These are phyloP conservation scores for Dactylellina drechsleri DNA, from an alignment of 2,329 filamentous ascomycete genomes.

Conservation along the genomic window DNA sequence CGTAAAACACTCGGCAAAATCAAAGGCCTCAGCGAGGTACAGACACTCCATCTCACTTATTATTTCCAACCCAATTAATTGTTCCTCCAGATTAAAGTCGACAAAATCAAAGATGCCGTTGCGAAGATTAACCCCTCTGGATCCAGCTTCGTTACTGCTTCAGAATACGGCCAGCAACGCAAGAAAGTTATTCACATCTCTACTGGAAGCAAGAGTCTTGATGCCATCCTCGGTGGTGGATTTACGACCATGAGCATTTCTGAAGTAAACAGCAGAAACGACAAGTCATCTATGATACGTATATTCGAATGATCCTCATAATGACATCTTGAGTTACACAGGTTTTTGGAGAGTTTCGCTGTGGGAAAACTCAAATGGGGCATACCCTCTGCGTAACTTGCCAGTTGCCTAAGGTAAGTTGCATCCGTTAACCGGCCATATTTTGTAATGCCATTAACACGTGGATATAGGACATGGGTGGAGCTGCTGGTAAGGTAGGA, in stretches of 20 bases:
- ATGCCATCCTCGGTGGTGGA: slow-evolving; percentile 72
- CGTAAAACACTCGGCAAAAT: slow-evolving; percentile 72
- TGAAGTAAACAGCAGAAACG: slow-evolving; percentile 61
- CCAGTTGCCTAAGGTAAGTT: slow-evolving; percentile 64
- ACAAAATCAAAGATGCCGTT: slow-evolving; percentile 76
- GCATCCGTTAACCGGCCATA: background rate
- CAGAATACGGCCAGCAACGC: slow-evolving; percentile 72
- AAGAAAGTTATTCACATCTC: slow-evolving; percentile 73
- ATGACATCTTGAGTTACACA: slow-evolving; percentile 14
- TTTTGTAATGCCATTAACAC: slow-evolving; percentile 28
- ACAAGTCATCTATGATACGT: background rate
- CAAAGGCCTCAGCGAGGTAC: slow-evolving; percentile 65
- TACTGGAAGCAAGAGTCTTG: slow-evolving; percentile 76
- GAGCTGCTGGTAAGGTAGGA: slow-evolving; percentile 72
- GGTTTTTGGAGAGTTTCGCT: slow-evolving; percentile 72
- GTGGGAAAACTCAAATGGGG: slow-evolving; percentile 75
- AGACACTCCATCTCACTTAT: background rate
- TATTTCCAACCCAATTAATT: background rate
- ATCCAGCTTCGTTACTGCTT: slow-evolving; percentile 73
- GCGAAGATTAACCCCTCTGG: slow-evolving; percentile 69
- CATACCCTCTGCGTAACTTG: slow-evolving; percentile 76
- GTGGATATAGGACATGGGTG: slow-evolving; percentile 67
- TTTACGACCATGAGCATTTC: slow-evolving; percentile 78
- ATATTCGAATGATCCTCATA: background rate
- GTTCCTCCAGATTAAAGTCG: slow-evolving; percentile 68